Base-by-base conservation (phyloP, 75 land plant genomes). In the Cryptomeria japonica region DNA sequence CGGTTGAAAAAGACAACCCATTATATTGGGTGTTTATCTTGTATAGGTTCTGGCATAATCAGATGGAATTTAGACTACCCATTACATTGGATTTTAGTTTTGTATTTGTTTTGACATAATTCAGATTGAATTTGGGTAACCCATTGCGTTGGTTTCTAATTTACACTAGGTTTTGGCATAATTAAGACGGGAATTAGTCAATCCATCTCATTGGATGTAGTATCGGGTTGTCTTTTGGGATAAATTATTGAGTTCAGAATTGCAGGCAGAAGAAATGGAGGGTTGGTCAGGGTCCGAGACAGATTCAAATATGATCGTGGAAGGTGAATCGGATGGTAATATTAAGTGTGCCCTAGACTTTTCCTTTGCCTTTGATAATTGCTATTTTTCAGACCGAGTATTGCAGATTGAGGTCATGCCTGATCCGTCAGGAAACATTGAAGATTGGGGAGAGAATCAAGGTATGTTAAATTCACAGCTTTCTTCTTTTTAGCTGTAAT, bases 321-420 rank as follows among this genome's bases (percentile, higher is more conserved):
- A 64, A 25, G 70, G 70, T 64, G 28, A 22, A 6, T 64, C 70
- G 2, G 77, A 34, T 32, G 34, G 13, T 32, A 34, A 73, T 32
- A 34, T 9, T 10, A 73, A 25, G 14, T 36, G 37, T 32, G 34
- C 37, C 37, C 16, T 73, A 73, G 77, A 73, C 37, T 73, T 73
- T 15, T 73, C 77, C 37, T 73, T 73, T 73, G 77, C 77, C 77
- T 73, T 32, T 73, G 77, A 73, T 34, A 73, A 73, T 73, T 34
- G 37, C 1, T 32, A 32, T 12, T 73, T 73, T 73, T 73, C 77
- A 11, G 77, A 73, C 37, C 37, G 77, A 32, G 15, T 73, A 73
- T 34, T 73, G 37, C 77, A 34, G 38, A 73, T 73, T 31, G 15
- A 22, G 77, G 1, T 73, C 77, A 73, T 34, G 37, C 77, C 34